Evolutionary conservation across 176 grass and related monocot genomes (phyloP).

Genomic region (Triticum monococcum): DNA sequence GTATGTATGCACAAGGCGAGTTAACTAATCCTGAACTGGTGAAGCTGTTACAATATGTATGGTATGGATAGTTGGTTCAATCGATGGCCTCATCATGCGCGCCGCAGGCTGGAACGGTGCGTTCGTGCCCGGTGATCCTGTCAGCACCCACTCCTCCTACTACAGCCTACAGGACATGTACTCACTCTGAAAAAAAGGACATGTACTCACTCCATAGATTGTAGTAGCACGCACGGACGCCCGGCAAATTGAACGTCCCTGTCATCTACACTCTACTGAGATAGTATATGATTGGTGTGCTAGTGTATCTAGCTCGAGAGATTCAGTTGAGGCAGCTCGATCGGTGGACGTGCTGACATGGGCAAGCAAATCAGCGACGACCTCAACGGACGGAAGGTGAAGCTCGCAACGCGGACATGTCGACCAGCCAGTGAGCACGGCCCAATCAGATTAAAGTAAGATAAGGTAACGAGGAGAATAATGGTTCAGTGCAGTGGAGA

Average conservation of each 20-base stretch:
- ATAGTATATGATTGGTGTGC: too few relatives aligned
- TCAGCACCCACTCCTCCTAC: not conserved
- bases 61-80: not conserved
- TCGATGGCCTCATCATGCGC: not conserved
- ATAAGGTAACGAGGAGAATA: not conserved
- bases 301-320: too few relatives aligned
- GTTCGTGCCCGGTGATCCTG: not conserved
- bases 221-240: not conserved
- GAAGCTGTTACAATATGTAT: not conserved
- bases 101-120: too few relatives aligned
- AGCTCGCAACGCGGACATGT: too few relatives aligned
- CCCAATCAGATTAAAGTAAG: not conserved
- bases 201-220: too few relatives aligned
- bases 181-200: too few relatives aligned
- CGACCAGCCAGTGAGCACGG: not conserved
- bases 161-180: not conserved
- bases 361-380: constrained; percentile 13
- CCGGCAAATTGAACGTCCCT: not conserved
- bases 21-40: not conserved
- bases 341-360: not conserved
- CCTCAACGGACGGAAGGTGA: not conserved
- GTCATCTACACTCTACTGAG: not conserved
- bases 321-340: not conserved
- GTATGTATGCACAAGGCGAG: too few relatives aligned
- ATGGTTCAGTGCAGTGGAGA: not conserved